Base-by-base conservation (phyloP, 2,329 filamentous ascomycete species). In the Didymella segeticola region DNA sequence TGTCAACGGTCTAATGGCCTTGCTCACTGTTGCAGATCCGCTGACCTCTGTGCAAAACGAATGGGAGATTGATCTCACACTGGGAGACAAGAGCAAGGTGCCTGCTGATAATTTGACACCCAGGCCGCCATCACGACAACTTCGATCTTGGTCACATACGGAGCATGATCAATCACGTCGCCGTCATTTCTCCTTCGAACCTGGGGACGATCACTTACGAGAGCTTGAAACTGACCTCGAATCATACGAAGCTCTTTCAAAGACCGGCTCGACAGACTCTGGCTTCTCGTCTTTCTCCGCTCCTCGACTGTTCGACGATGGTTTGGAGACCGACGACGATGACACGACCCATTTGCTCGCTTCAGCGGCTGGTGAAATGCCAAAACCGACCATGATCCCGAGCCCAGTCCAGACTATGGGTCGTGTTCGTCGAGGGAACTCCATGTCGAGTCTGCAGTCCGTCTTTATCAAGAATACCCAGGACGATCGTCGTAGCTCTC, bases 131-230 rank as follows among this genome's bases (percentile, higher is more conserved):
- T 23, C 57, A 7, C 54, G 51, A 33, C 61, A 51, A 19, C 43
- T 58, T 26, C 63, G 48, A 34, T 66, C 64, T 25, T 63, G 65
- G 20, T 61, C 65, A 33, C 56, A 57, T 20, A 51, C 66, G 8
- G 55, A 43, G 31, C 63, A 60, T 31, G 48, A 58, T 10, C 56
- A 63, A 15, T 60, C 47, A n/a, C 61, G 57, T 31, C 64, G 56
- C 20, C 68, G 74, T 27, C 70, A 75, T 33, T 79, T 79, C 57
- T 79, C 77, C 0, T 79, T 79, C 45, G 76, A 77, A 33, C 67
- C 72, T 14, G 77, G 76, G 33, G 76, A 79, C 41, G 77, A 80
- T 51, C 56, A 67, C 30, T 45, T 65, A 6, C 60, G 50, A 34
- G 57, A 58, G 5, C 58, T 69, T 15, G 53, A 50, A 55, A 61